Base-by-base conservation (phyloP, 2,329 filamentous ascomycete genomes). In the Clonostachys solani region DNA sequence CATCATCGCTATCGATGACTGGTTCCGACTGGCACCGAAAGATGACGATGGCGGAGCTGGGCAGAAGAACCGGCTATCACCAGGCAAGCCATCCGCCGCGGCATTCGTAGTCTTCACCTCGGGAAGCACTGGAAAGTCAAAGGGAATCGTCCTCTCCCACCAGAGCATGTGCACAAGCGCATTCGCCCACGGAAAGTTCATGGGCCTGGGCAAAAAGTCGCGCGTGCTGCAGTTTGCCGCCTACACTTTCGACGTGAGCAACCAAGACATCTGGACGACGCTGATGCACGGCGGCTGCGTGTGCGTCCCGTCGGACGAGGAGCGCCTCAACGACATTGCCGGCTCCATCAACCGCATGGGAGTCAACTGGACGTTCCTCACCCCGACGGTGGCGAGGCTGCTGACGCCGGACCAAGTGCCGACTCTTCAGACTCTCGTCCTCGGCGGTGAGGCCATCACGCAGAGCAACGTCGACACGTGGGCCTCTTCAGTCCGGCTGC, bases 201-300 rank as follows among this genome's bases (percentile, higher is more conserved):
- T 58, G 51, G 51, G 55, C 42, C 54, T 65, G 19, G 49, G 47
- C 33, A 40, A 48, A 3, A 47, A 47, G 12, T 60, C 60, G 0
- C 54, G 66, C n/a, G 55, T 59, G 3, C 49, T 68, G 1, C 64
- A 66, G 18, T 54, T 54, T 35, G 47, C 49, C 18, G 44, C 47
- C 12, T 47, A 54, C 36, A 47, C 43, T 15, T 54, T 52, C 40
- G 52, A 54, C 16, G 50, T 45, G 12, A 42, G 46, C 33, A 50
- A 49, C 15, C 44, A 41, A 19, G 52, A 54, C 19, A 47, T 54
- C 5, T 34, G 50, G 18, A 50, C 49, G 5, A 47, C 46, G 5
- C 47, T 54, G 6, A 40, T 45, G 12, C 19, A 38, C 12, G 52
- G 52, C 5, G 52, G 50, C 23, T 42, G 37, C 13, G 40, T 54